Conservation (phyloP, 1,284 basidiomycete genomes). For the Gymnopus androsaceus region DNA sequence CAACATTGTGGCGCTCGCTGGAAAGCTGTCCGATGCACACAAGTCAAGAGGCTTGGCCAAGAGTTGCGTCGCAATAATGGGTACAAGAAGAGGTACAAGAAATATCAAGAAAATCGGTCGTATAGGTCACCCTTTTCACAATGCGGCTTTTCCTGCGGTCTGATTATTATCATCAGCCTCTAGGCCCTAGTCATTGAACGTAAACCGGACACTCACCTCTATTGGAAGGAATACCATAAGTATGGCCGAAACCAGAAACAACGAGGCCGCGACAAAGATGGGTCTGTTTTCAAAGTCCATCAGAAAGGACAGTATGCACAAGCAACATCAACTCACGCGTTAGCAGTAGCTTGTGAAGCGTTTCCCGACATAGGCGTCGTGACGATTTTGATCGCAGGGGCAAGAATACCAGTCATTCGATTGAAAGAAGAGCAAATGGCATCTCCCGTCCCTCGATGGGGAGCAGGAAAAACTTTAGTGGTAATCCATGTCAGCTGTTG, state of each 20-base stretch:
- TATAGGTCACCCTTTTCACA: background rate
- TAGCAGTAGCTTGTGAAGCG: constrained; percentile 31
- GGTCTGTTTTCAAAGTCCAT: constrained; percentile 37
- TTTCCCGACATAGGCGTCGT: constrained; percentile 36
- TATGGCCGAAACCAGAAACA: constrained; percentile 51
- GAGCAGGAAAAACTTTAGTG: constrained; percentile 63
- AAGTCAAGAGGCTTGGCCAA: no score
- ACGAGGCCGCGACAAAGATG: constrained; percentile 56
- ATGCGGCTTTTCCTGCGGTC: constrained; percentile 19
- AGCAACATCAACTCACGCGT: constrained; percentile 29
- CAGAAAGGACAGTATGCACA: background rate
- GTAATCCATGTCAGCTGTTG: no score
- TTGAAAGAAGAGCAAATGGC: constrained; percentile 56
- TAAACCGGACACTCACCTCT: constrained; percentile 42
- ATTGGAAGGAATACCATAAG: constrained; percentile 57
- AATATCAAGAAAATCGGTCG: background rate
- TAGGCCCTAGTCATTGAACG: background rate
- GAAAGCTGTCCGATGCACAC: no score
- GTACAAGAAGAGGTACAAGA: no score
- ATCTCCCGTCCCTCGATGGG: constrained; percentile 65
- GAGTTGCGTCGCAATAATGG: no score
- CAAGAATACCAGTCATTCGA: constrained; percentile 56
- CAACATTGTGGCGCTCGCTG: no score
- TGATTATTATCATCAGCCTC: background rate
- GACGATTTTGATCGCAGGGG: constrained; percentile 54